A percentile compares a stretch with the other conserved stretches of the same genome.
These are phyloP conservation scores for Saccharomycopsis sp. DNA, from an alignment of 805 yeast genomes.

Conservation along the genomic window DNA sequence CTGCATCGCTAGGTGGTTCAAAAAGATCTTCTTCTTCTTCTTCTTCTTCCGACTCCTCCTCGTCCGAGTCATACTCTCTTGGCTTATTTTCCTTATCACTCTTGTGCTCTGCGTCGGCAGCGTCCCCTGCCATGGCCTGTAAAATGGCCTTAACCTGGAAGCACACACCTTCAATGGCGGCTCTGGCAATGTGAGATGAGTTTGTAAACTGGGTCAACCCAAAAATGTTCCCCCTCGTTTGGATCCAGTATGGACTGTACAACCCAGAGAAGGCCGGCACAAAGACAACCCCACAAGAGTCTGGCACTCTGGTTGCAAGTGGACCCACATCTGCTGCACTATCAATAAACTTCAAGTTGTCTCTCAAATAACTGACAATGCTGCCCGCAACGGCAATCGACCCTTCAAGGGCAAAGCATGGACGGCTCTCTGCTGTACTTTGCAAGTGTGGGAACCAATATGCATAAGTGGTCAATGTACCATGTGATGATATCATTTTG, in stretches of 20 bases:
- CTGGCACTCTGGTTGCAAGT: constrained; percentile 69
- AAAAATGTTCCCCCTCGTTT: constrained; percentile 85
- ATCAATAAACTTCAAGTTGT: constrained; percentile 74
- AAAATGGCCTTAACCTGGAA: constrained; percentile 87
- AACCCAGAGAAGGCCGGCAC: constrained; percentile 93
- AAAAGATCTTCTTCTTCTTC: constrained; percentile 28
- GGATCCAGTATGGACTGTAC: constrained; percentile 94
- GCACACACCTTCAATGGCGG: constrained; percentile 92
- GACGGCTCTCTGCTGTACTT: constrained; percentile 37
- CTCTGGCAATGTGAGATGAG: constrained; percentile 87
- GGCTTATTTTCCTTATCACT: constrained; percentile 25
- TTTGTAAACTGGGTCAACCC: constrained; percentile 91
- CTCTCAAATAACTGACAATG: constrained; percentile 88
- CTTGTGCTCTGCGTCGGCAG: constrained; percentile 53
- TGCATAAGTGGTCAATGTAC: constrained; percentile 83
- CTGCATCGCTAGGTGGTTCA: constrained; percentile 14
- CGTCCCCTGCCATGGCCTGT: constrained; percentile 82
- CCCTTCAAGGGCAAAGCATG: constrained; percentile 89
- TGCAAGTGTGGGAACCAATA: constrained; percentile 76
- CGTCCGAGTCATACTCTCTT: not conserved
- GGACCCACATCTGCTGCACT: constrained; percentile 86
- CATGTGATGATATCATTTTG: constrained; percentile 65
- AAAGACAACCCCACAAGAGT: constrained; percentile 86
- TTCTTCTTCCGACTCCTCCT: not conserved
- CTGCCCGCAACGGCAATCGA: constrained; percentile 96